Evolutionary conservation across 257 asterid species (phyloP), one percentile per base, ranked within the genome.

Genomic region (Solanum tarijense): DNA sequence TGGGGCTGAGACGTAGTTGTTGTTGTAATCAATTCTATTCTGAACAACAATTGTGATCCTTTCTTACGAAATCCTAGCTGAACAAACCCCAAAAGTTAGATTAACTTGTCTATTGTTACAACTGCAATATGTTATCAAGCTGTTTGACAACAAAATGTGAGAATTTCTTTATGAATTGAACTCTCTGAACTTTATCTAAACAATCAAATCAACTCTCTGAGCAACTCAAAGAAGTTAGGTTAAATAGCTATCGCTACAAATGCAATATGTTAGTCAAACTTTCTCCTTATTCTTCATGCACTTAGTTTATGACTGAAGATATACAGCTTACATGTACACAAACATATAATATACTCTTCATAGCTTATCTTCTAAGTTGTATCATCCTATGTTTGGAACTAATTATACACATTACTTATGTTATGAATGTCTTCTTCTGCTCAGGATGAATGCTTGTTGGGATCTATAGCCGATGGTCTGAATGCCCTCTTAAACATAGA

Each of bases 401-500:
- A 81, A 27, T 82, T 48, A 4, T 48, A 48, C 31, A 48, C 69
- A 82, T 48, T 10, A 20, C 69, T 82, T 29, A 82, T 82, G 69
- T 48, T 48, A 48, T 48, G 86, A 52, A 25, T 73, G 69, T 21
- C 66, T 86, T 23, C 23, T 73, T 86, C 68, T 86, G 34, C n/a
- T 73, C 94, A 97, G 99, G 98, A 95, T 91, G 90, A 92, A 86
- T 87, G 79, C 90, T 88, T 94, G 85, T 89, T 96, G 93, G 89
- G 93, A 52, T 90, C 98, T 35, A 90, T 97, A 89, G 98, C 94
- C 91, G 98, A 96, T 78, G 99, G 99, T 60, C 91, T 97, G 85
- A 96, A 96, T 89, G 95, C 99, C 55, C 93, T 97, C 88, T 90
- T 97, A 66, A 94, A 89, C 87, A 94, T 97, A 88, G 99, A 96